Evolutionary conservation across 2,329 filamentous ascomycete genomes (phyloP), one percentile per base, ranked within the genome.

Genomic region (Herpomyces periplanetae): DNA sequence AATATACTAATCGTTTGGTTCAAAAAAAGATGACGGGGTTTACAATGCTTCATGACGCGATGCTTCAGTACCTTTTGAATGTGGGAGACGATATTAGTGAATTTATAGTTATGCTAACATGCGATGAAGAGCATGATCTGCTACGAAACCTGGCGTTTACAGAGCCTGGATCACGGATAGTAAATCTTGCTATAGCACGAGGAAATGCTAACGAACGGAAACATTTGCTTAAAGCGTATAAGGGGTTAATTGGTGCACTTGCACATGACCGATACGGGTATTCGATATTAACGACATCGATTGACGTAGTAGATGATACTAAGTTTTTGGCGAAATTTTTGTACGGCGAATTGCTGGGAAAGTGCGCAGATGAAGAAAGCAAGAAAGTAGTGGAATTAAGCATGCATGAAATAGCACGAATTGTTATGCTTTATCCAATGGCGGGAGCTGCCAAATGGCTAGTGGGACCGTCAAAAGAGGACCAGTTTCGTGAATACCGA

Each of bases 1-100:
- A 68, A 28, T 53, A 87, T 41, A 80, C 85, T 45, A 87, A 88
- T 39, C 57, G 63, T 25, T 51, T 96, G 16, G 52, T 91, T 18
- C 73, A 96, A 41, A 96, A 96, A 52, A 80, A 80, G 42, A 60
- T 80, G 42, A 84, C 69, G 1, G 75, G 69, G 5, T 91, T 96
- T 41, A 91, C 75, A 2, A 84, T 96, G 51, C 53, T 96, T 9
- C 84, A 96, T 38, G 80, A 91, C 32, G 80, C 80, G 19, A 87
- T 96, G 73, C 47, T 88, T 23, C 75, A 96, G 36, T 96, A 88
- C 40, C 88, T 75, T 40, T 43, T 69, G 20, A 12, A 8, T 6
- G 10, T 6, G 8, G 10, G 17, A 9, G 57, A 66, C 22, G 75
- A 91, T 35, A 59, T 68, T 16, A 64, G 48, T 13, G 71, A 85